Evolutionary conservation across 306 rosid genomes (phyloP), one percentile per base, ranked within the genome.

Genomic region (Cicer yamashitae): DNA sequence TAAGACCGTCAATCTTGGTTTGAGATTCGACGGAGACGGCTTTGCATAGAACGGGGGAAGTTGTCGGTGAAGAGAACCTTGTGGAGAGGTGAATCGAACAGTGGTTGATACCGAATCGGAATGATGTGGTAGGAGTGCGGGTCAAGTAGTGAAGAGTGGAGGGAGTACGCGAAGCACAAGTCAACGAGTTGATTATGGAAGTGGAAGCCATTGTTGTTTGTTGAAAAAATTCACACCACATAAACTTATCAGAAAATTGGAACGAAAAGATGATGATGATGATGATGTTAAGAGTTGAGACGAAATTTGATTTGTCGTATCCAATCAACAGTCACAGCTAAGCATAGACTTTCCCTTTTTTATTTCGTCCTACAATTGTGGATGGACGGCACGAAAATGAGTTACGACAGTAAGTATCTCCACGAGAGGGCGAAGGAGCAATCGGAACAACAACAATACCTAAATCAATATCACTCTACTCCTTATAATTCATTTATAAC

Each of bases 1-100:
- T 93, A 75, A 93, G 98, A 79, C 90, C 98, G 64, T 91, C 97
- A 34, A 82, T 73, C 43, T 77, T 85, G 6, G 93, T 86, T 64
- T 80, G 88, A 5, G 93, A 72, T 61, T 77, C 77, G 64, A 87
- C 81, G 7, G 96, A 86, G 7, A 85, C 89, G 10, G 93, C 96
- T 82, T 94, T 87, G 89, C 96, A 91, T 67, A 84, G 74, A 58
- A 87, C 74, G 41, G 83, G 60, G 46, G 67, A 64, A 81, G 83
- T 30, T 30, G 37, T 30, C 37, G 3, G 6, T 0, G 89, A 75
- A 63, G 75, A 77, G 78, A 81, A 43, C 46, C 76, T 75, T 15
- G 74, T 45, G 1, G 69, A 6, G 54, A 71, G 76, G 30, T 46
- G 82, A 25, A 51, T 71, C 5, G 38, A 10, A 75, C 7, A 59